Evolutionary conservation across 345 rosid species (phyloP), one percentile per base, ranked within the genome.

Genomic region (Eucalyptus cladocalyx): DNA sequence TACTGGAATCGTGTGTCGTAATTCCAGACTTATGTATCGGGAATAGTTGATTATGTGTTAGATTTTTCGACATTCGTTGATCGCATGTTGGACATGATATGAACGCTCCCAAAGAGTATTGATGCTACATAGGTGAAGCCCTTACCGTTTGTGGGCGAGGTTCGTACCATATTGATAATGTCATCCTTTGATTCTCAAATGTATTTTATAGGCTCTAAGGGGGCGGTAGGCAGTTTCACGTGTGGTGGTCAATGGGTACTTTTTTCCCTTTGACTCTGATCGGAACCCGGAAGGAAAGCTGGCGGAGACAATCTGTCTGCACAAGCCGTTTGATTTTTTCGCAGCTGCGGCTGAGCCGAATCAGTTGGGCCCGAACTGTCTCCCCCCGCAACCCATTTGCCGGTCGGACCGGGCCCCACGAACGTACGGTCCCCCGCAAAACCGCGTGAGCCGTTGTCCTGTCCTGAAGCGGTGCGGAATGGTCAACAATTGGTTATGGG

Each of bases 21-120:
- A 53, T 53, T 53, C 1, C 0, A 2, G 0, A 53, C 5, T 53
- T 9, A 3, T 3, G 4, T 53, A 9, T 53, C 24, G 11, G 5
- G 9, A 53, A 53, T 0, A 53, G 26, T 19, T 53, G 10, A 8
- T 19, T 9, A 53, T 1, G 1, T 53, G 5, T 53, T 4, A 9
- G 5, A 53, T 8, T 19, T 51, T 19, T 53, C 0, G 1, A 53
- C 2, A 53, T 23, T 53, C 24, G 5, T 19, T 53, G 26, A 8
- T 0, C 2, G 5, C 5, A 1, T 19, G 5, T 53, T 0, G 0
- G 11, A 21, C 2, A 53, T 23, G 2, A 53, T 53, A 53, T 53
- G 2, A 53, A 8, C 10, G 0, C 0, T 53, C 2, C 5, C 0
- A 1, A 4, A 21, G 26, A 53, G 11, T 8, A 9, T 53, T 53